Evolutionary conservation across 2,329 filamentous ascomycete species (phyloP), one percentile per base, ranked within the genome.

Genomic region (Didymellaceae sp.): DNA sequence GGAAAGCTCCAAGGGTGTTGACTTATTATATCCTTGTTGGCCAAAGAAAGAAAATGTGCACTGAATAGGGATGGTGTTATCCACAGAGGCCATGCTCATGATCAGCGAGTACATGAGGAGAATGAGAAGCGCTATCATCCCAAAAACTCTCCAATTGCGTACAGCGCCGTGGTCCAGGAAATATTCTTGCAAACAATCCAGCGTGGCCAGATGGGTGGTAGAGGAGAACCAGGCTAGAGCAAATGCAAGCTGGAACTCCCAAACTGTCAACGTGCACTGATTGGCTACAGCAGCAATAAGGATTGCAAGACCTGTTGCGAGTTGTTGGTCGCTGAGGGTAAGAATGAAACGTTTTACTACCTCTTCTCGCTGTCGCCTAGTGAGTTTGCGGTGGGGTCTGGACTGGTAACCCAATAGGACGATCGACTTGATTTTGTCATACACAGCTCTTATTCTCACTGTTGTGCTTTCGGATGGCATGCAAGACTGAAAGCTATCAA

Each of bases 281-380:
- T 62, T 63, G n/a, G 48, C 34, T 11, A 59, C 35, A 14, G 52
- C 54, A 13, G 52, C 58, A 18, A 63, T 40, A 1, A 64, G 33
- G n/a, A 65, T 57, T 3, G 58, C 63, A 8, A 66, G 38, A 2
- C 61, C 60, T 6, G 57, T 58, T 10, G 42, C 56, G 11, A 65
- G 57, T 42, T 66, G 58, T 30, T 66, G 61, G 14, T 66, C 63
- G 47, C 63, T 66, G 10, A 69, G 45, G 9, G 57, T 42, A 8
- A 68, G 55, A 20, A 68, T 53, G 26, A 68, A 68, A 10, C 52
- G 55, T 7, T 50, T 54, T 21, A 62, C n/a, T 8, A 55, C 57
- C n/a, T 48, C 42, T 22, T 58, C 44, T 11, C 57, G 53, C 21
- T 59, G 40, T 24, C 30, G n/a, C 2, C 57, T 50, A 14, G n/a